Evolutionary conservation across 768 basidiomycete genomes (phyloP), one percentile per base, ranked within the genome.

Genomic region (Hemileccinum rubropunctum): DNA sequence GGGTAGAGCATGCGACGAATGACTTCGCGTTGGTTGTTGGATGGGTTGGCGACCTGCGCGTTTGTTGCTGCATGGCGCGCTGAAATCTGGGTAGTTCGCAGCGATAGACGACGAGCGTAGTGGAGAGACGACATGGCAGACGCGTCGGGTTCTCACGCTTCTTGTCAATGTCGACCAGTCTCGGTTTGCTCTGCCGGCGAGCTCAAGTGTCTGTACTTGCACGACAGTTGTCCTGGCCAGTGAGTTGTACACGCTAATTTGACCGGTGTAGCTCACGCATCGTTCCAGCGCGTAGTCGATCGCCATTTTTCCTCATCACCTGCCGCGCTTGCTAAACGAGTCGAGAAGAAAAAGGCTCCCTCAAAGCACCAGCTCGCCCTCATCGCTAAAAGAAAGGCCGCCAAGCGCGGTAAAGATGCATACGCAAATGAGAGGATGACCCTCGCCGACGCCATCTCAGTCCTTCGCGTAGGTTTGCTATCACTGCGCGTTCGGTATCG

Each of bases 1-100:
- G 92, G 92, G 68, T 93, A 95, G 51, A 95, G 81, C 41, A 79
- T 76, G 60, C 83, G 83, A 52, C 89, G 87, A 47, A 95, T 83
- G 54, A 80, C 77, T 46, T 91, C 85, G 59, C 80, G 78, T 60
- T 79, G 79, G 32, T 83, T 81, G 62, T 88, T 88, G 28, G 64
- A 67, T 6, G 67, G 54, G 18, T 68, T 66, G 28, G 46, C 14
- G 4, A 8, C 17, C 54, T 65, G 62, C 35, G 60, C 51, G 40
- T 48, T 52, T 2, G 71, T 66, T 42, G 64, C 66, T 53, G 80
- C 81, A 62, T 72, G 61, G 37, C 78, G 75, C 38, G 74, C 71
- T 18, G 68, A 45, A 26, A 23, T 23, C 23, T 23, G 23, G n/a
- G n/a, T n/a, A 23, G 65, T 56, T 41, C 71, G 75, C 39, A 69